Evolutionary conservation across 2,329 filamentous ascomycete species (phyloP), one percentile per base, ranked within the genome.

Genomic region (Aspergillus ruber): DNA sequence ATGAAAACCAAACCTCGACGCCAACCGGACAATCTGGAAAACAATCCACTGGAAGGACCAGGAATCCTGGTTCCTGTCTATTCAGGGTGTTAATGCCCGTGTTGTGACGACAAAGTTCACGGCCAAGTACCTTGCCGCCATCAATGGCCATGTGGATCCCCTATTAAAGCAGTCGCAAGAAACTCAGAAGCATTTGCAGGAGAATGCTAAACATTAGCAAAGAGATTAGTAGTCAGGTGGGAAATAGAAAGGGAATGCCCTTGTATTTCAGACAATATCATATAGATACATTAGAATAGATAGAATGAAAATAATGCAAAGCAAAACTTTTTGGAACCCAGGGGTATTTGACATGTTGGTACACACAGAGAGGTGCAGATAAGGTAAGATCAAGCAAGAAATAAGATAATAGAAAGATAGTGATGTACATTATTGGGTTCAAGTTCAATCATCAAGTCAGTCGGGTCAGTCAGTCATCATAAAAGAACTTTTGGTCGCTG

Each of bases 271-370:
- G 25, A 12, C 10, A 10, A 29, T 29, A 29, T 29, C 10, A 12
- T 29, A 29, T 29, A 29, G 25, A 29, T 29, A 29, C 25, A 29
- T 29, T 29, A 35, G 43, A 35, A 46, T 48, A 38, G 42, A 48
- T 13, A 46, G 10, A 41, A 39, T 47, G 54, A 49, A 33, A 46
- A 51, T 40, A 52, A 52, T 58, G 53, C 12, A 27, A 44, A 42
- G 8, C 35, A 42, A 52, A 43, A 51, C 49, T 53, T 53, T 53
- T 54, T 39, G 57, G 56, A 51, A 49, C 25, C 29, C 46, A 44
- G 38, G 56, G 59, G 58, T 59, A 61, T 61, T 62, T 61, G 51
- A 57, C 59, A 45, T 46, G 44, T 46, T 40, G 41, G n/a, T 38
- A 41, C 17, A 23, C 38, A 38, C 46, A 45, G 23, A 46, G 27